Percentiles rank a stretch among this genome's conserved stretches.
Evolutionary conservation across 768 basidiomycete species (phyloP).

Genomic region (Leccinum broughii): DNA sequence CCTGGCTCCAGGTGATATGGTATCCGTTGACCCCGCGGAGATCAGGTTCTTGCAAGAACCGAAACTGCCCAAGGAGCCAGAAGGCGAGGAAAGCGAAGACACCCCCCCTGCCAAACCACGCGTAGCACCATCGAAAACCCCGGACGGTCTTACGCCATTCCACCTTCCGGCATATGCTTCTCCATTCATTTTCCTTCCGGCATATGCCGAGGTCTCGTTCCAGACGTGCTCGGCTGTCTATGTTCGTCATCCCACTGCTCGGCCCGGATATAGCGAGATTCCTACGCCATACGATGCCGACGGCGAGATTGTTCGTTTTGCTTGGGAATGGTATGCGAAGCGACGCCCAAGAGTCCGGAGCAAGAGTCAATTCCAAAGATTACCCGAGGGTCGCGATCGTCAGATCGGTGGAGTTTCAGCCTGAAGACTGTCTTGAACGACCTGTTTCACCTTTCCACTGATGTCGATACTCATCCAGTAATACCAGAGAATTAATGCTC

Average conservation of each 20-base stretch:
- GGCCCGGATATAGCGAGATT: constrained; percentile 94
- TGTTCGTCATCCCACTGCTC: constrained; percentile 93
- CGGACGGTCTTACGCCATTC: constrained; percentile 63
- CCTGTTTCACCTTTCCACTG: not conserved
- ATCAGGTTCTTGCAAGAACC: constrained; percentile 68
- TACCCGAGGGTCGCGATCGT: constrained; percentile 63
- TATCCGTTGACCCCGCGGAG: constrained; percentile 80
- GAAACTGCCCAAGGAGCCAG: constrained; percentile 16
- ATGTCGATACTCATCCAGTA: not conserved
- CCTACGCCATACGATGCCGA: constrained; percentile 96
- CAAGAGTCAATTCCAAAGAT: constrained; percentile 56
- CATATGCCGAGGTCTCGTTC: constrained; percentile 86
- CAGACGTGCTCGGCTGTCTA: constrained; percentile 89
- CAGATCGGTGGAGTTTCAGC: constrained; percentile 25
- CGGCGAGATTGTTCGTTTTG: constrained; percentile 85
- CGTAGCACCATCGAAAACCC: constrained; percentile 2
- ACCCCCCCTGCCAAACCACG: not conserved
- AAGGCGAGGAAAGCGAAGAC: constrained; percentile 7
- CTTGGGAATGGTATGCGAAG: constrained; percentile 95
- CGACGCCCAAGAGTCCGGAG: constrained; percentile 67
- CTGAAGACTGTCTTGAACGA: not conserved
- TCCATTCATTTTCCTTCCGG: constrained; percentile 92
- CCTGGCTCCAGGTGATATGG: constrained; percentile 91
- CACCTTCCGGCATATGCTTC: constrained; percentile 83
- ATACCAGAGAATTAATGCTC: not conserved